Percentiles rank a stretch among this genome's conserved stretches.
Conservation (phyloP, 352 stramenopile genomes). For the Pythium coloratum region DNA sequence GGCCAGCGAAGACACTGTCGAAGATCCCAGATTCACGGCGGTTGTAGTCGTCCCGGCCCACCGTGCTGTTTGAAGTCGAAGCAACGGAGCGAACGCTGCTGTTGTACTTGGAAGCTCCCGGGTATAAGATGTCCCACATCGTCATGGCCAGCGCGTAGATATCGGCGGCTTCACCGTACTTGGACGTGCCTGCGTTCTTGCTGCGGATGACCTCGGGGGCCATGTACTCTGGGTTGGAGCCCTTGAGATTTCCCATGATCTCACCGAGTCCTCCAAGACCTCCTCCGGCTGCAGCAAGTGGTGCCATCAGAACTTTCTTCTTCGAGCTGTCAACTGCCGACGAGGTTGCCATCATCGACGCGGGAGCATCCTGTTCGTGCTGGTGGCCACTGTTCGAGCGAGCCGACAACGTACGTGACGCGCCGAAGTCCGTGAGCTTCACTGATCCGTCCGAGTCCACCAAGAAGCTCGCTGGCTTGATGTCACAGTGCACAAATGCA, state of each 20-base stretch:
- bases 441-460: too few species aligned
- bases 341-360: background rate
- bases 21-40: constrained; percentile 45
- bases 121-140: constrained; percentile 62
- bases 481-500: too few species aligned
- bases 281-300: constrained; percentile 48
- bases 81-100: background rate
- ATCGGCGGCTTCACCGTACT: constrained; percentile 48
- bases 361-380: constrained; percentile 4
- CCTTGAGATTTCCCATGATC: constrained; percentile 4
- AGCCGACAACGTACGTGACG: constrained; percentile 37
- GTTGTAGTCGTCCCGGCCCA: background rate
- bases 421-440: too few species aligned
- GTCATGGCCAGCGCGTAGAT: constrained; percentile 50
- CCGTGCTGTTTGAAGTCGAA: background rate
- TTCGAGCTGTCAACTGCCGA: background rate
- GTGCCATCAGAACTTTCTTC: constrained; percentile 35
- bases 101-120: constrained; percentile 23
- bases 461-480: too few species aligned
- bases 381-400: constrained; percentile 19
- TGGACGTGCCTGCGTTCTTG: constrained; percentile 17
- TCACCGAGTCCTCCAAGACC: constrained; percentile 37
- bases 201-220: constrained; percentile 50
- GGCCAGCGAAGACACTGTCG: constrained; percentile 36
- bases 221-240: constrained; percentile 37